Evolutionary conservation across 2,329 filamentous ascomycete genomes (phyloP).

Genomic region (Xylaria hypoxylon): DNA sequence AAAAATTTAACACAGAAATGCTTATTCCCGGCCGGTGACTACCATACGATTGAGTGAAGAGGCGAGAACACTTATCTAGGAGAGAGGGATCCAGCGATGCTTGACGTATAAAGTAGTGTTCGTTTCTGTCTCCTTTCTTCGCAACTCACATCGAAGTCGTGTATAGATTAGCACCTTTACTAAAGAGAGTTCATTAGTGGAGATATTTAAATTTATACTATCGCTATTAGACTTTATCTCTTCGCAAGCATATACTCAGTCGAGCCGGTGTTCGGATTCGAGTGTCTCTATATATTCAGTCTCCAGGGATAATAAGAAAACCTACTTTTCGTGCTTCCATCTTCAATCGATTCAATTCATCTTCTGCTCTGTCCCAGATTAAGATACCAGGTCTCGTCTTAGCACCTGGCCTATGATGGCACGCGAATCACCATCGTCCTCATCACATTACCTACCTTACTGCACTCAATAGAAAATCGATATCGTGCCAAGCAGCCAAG

Average conservation of each 20-base stretch:
- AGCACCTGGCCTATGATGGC: conserved; percentile 41
- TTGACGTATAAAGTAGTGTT: conserved; percentile 14
- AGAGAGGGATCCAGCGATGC: conserved; percentile 8
- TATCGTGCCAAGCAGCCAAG: conserved; percentile 12
- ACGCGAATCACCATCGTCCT: conserved; percentile 24
- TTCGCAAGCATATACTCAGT: conserved; percentile 18
- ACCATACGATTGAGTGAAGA: background rate
- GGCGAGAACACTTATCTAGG: background rate
- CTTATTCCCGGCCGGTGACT: conserved; percentile 34
- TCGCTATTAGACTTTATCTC: background rate
- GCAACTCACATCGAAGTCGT: background rate
- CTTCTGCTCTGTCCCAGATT: conserved; percentile 12
- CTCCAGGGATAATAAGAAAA: conserved; percentile 26
- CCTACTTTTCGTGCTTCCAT: background rate
- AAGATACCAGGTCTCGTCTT: conserved; percentile 19
- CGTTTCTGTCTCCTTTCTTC: background rate
- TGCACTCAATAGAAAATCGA: conserved; percentile 23
- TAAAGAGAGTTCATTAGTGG: conserved; percentile 2
- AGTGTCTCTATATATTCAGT: conserved; percentile 25
- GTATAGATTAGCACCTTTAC: background rate
- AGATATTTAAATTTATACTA: conserved; percentile 4
- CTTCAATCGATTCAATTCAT: background rate
- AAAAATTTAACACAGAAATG: conserved; percentile 1
- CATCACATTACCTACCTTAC: conserved; percentile 6
- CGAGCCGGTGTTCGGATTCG: background rate